Evolutionary conservation across 176 grass and related monocot genomes (phyloP), one percentile per base, ranked within the genome.

Genomic region (Carex kokanica): DNA sequence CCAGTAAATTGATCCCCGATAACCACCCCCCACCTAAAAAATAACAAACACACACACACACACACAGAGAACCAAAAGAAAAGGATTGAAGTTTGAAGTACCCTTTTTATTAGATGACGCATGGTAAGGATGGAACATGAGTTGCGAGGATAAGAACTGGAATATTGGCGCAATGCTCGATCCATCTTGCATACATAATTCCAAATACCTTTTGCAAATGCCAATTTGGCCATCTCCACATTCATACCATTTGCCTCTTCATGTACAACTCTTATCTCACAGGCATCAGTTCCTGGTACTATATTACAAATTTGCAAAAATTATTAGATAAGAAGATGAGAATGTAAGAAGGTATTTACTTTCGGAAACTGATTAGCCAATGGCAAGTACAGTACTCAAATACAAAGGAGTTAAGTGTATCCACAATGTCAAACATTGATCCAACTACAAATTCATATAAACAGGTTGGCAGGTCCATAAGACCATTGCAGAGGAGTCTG

Each of bases 131-230:
- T 86, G 8, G 93, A 95, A 59, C 36, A 23, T 1, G 91, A 91
- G 0, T 60, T 58, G 60, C 71, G 68, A n/a, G 13, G 38, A 54
- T 70, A 79, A 34, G 47, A 77, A 47, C 64, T 72, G 34, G 96
- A 83, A 85, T 99, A 99, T 59, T 77, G 82, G 82, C 89, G 88
- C 82, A 99, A 84, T 78, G 96, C 96, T 66, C 78, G 91, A 70
- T 99, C 93, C 91, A 91, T 99, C 84, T 99, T 99, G 80, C 90
- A 99, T 36, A 99, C 87, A 71, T 93, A 99, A 68, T 40, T 99
- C 96, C 96, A 98, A 54, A 99, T 95, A 10, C 96, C 96, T 78
- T 93, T 99, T 12, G 96, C 88, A 90, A 99, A 99, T 27, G 96
- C 93, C 31, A 99, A 82, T 78, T 99, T 99, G 84, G 96, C 96